Evolutionary conservation across 345 rosid genomes (phyloP).

Genomic region (Alliaria petiolata): DNA sequence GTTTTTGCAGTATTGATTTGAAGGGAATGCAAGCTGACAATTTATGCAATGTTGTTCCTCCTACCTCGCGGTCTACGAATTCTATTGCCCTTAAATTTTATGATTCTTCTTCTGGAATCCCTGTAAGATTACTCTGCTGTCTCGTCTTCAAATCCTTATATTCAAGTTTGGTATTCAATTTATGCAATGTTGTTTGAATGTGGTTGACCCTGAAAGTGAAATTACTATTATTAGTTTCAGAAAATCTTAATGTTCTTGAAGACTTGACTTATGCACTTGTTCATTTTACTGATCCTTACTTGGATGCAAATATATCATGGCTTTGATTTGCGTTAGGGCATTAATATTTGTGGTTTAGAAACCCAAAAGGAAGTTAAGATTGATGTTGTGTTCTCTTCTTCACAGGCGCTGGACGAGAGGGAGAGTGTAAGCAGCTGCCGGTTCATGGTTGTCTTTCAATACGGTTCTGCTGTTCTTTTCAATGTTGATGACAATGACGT

Average conservation of each 20-base stretch:
- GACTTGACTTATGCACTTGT: neutral
- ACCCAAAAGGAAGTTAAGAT: neutral
- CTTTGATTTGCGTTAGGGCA: neutral
- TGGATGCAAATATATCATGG: neutral
- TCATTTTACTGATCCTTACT: neutral
- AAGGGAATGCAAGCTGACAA: slow-evolving; percentile 93
- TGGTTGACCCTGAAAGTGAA: neutral
- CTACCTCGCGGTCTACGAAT: slow-evolving; percentile 86
- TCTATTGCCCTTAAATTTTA: slow-evolving; percentile 75
- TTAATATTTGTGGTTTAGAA: neutral
- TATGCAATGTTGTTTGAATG: neutral
- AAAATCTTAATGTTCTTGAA: neutral
- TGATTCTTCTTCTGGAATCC: slow-evolving; percentile 50
- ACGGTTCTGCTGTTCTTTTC: slow-evolving; percentile 90
- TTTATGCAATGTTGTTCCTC: slow-evolving; percentile 74
- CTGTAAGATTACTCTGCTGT: slow-evolving; percentile 53
- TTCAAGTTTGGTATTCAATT: neutral
- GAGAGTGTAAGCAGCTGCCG: slow-evolving; percentile 42
- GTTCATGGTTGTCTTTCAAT: slow-evolving; percentile 85
- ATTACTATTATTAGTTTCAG: neutral
- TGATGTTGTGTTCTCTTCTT: slow-evolving; percentile 11
- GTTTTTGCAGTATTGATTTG: slow-evolving; percentile 96
- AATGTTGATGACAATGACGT: slow-evolving; percentile 69
- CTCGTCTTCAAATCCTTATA: neutral
- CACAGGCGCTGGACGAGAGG: slow-evolving; percentile 48